Percentiles rank a stretch among this genome's conserved stretches.
phyloP scores from a whole-genome alignment of 2,329 filamentous ascomycete genomes.

The Amauroascus verrucosus region DNA sequence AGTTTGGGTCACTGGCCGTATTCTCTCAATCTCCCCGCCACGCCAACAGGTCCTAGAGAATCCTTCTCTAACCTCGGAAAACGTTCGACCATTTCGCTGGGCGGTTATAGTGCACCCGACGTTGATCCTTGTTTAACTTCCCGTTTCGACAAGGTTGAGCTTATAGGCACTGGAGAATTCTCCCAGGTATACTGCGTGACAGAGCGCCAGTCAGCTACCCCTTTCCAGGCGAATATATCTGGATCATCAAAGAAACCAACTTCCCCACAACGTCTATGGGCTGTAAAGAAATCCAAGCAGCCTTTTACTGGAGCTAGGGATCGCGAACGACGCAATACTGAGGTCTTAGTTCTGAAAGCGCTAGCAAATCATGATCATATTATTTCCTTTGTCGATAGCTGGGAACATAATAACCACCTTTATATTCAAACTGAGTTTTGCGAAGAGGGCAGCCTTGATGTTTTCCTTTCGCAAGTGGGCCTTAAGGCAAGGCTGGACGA shows the following conservation, averaged over 20 bases:
- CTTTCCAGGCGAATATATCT: slow-evolving; percentile 43
- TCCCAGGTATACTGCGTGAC: slow-evolving; percentile 63
- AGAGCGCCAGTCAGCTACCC: slow-evolving; percentile 11
- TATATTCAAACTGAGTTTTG: slow-evolving; percentile 98
- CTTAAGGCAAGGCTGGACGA: slow-evolving; percentile 82
- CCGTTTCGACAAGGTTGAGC: slow-evolving; percentile 70
- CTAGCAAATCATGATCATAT: slow-evolving; percentile 75
- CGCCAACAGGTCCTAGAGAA: slow-evolving; percentile 61
- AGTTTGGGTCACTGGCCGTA: slow-evolving; percentile 36
- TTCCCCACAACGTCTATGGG: slow-evolving; percentile 57
- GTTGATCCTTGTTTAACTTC: slow-evolving; percentile 63
- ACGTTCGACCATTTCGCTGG: slow-evolving; percentile 57
- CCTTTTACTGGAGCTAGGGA: slow-evolving; percentile 69
- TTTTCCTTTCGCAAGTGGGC: slow-evolving; percentile 73
- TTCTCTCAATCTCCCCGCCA: slow-evolving; percentile 56
- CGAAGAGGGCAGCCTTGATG: slow-evolving; percentile 81
- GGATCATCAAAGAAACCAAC: slow-evolving; percentile 32
- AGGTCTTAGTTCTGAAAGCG: slow-evolving; percentile 69
- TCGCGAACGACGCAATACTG: slow-evolving; percentile 70
- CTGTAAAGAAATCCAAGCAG: slow-evolving; percentile 85
- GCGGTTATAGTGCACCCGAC: slow-evolving; percentile 58
- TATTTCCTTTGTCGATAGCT: slow-evolving; percentile 70
- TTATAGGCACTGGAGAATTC: slow-evolving; percentile 81
- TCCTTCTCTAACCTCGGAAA: slow-evolving; percentile 49
- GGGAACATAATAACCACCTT: slow-evolving; percentile 74